Percentiles rank a stretch among this genome's conserved stretches.
Conservation (phyloP, 495 filamentous ascomycete genomes). For the Alectoria sarmentosa region DNA sequence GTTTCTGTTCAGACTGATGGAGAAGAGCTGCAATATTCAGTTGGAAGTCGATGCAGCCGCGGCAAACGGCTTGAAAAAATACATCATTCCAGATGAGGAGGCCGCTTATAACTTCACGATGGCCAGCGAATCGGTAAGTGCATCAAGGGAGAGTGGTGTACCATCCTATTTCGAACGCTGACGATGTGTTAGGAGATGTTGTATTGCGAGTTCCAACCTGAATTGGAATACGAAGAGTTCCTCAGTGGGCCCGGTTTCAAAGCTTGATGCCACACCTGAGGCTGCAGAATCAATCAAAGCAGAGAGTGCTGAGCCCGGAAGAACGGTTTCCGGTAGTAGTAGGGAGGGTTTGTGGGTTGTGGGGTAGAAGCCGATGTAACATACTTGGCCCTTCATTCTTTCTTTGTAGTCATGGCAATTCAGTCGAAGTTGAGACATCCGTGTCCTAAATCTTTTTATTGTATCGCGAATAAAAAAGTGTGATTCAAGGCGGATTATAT, state of each 20-base stretch:
- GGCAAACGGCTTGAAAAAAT: constrained; percentile 30
- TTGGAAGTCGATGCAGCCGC: constrained; percentile 43
- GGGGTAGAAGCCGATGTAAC: not conserved
- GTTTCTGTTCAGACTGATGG: constrained; percentile 45
- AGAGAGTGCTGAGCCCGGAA: not conserved
- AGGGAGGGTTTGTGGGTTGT: too few relatives aligned
- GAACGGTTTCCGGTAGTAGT: not conserved
- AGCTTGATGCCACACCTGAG: not conserved
- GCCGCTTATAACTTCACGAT: constrained; percentile 47
- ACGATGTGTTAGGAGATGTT: constrained; percentile 7
- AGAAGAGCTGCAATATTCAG: constrained; percentile 46
- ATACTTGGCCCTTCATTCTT: not conserved
- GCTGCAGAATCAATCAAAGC: not conserved
- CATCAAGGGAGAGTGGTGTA: not conserved
- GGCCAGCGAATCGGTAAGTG: constrained; percentile 36
- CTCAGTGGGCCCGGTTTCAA: constrained; percentile 14
- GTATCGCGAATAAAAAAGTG: not conserved
- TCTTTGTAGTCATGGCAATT: not conserved
- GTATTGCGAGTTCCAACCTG: constrained; percentile 28
- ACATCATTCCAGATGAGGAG: constrained; percentile 43
- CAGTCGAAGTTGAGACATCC: too few relatives aligned
- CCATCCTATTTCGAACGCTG: not conserved
- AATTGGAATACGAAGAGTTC: constrained; percentile 26
- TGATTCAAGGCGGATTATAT: not conserved
- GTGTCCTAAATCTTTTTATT: not conserved